Conservation (phyloP, 75 land plant genomes). For the Pinus tabuliformis region DNA sequence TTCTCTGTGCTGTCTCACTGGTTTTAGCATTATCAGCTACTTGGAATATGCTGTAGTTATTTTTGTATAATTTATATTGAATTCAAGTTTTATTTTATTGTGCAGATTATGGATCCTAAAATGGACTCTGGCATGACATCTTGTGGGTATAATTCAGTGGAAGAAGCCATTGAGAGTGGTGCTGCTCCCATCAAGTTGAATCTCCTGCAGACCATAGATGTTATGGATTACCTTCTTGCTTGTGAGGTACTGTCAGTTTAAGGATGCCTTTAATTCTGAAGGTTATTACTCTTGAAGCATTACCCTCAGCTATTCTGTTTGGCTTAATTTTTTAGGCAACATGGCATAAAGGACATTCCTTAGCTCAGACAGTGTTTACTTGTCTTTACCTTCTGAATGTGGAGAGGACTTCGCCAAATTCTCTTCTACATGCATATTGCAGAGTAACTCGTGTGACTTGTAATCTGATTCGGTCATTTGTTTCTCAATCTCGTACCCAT, state of each 20-base stretch:
- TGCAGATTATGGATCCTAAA: constrained; percentile 99
- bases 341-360: constrained; percentile 94
- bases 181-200: constrained; percentile 83
- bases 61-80: background rate
- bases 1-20: background rate
- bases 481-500: constrained; percentile 83
- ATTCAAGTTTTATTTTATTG: background rate
- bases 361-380: constrained; percentile 96
- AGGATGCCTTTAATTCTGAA: background rate
- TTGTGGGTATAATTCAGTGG: constrained; percentile 68
- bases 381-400: constrained; percentile 84
- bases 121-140: constrained; percentile 97
- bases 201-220: constrained; percentile 53
- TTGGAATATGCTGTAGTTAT: background rate
- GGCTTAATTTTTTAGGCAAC: constrained; percentile 71
- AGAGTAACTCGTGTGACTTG: constrained; percentile 84
- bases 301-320: background rate
- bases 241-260: constrained; percentile 69
- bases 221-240: constrained; percentile 92
- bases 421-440: constrained; percentile 88
- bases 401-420: constrained; percentile 71
- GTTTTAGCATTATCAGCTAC: background rate
- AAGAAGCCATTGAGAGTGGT: constrained; percentile 89
- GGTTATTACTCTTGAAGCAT: background rate
- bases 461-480: constrained; percentile 71